Base-by-base conservation (phyloP, 1,139 yeast species). In the Magnusiomyces paraingens region DNA sequence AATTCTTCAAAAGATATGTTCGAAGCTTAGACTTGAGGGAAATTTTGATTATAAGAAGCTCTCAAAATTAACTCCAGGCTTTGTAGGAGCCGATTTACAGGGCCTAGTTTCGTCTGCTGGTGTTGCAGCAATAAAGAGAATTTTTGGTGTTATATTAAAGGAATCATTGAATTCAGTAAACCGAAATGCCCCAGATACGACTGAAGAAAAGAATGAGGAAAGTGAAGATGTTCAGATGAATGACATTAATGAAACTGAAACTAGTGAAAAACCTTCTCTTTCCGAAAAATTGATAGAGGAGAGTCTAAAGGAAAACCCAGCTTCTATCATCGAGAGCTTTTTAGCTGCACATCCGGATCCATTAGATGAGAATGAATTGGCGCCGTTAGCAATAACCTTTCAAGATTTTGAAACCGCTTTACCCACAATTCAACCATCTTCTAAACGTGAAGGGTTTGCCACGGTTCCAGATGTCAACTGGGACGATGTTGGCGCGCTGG, bases 381-480 rank as follows among this genome's bases (percentile, higher is more conserved):
- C 75, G 14, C 88, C 90, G 12, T 72, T 93, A 51, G 76, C 85
- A 1, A 91, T 93, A 52, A 83, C 80, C 1, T 84, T 82, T 61
- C 83, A 80, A 15, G 99, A 93, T 68, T 93, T 94, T 66, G 62
- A 86, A 47, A 76, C 79, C 5, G 98, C 98, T 0, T 72, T 93
- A 47, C 98, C 99, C 1, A 83, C 93, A 0, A 86, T 93, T 41
- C 99, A 94, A 71, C 99, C 99, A 14, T 89, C 97, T 0, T 96
- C 97, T 1, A 93, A 91, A 67, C 83, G 99, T 68, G 99, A 93
- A 74, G 99, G 99, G 0, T 94, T 93, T 71, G 97, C 99, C 1
- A 94, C 99, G 0, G 95, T 94, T 11, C 99, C 99, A 0, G 98
- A 93, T 68, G 97, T 93, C 2, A 83, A 95, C 8, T 93, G 99